Evolutionary conservation across 192 early-diverging fungal species (phyloP).

Genomic region (Coemansia sp.): DNA sequence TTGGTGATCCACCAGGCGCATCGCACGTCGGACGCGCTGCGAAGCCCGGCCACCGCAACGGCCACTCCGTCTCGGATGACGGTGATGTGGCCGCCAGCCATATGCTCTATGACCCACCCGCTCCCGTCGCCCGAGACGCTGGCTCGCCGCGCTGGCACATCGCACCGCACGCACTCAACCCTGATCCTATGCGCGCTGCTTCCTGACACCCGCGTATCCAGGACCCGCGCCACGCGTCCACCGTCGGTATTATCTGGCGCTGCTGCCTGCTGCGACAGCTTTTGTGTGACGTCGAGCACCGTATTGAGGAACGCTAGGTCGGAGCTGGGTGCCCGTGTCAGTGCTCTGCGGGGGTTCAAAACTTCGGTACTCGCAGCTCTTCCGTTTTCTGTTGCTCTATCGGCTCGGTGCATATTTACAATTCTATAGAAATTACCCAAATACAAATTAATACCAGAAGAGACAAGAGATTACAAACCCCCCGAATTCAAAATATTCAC

Average conservation of each 20-base stretch:
- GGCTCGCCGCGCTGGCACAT: neutral
- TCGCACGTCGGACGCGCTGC: slow-evolving; percentile 6
- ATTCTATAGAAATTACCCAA: neutral
- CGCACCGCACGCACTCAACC: neutral
- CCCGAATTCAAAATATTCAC: neutral
- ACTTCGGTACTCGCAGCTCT: neutral
- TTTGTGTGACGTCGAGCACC: slow-evolving; percentile 21
- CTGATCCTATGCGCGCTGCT: neutral
- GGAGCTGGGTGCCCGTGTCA: slow-evolving; percentile 34
- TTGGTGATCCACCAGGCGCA: slow-evolving; percentile 32
- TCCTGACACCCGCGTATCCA: slow-evolving; percentile 2
- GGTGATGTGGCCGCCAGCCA: neutral
- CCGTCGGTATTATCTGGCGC: neutral
- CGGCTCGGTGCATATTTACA: neutral
- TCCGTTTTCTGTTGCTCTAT: neutral
- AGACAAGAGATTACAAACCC: neutral
- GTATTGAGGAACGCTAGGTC: slow-evolving; percentile 40
- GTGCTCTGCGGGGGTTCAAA: slow-evolving; percentile 18
- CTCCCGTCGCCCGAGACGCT: neutral
- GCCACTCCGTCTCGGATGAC: slow-evolving; percentile 6
- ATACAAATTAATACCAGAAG: neutral
- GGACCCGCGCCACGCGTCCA: neutral
- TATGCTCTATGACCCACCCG: slow-evolving; percentile 12
- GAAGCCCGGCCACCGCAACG: neutral
- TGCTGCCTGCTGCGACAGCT: neutral